phyloP scores from a whole-genome alignment of 2,329 filamentous ascomycete species.

The Akanthomyces dipterigenus region DNA sequence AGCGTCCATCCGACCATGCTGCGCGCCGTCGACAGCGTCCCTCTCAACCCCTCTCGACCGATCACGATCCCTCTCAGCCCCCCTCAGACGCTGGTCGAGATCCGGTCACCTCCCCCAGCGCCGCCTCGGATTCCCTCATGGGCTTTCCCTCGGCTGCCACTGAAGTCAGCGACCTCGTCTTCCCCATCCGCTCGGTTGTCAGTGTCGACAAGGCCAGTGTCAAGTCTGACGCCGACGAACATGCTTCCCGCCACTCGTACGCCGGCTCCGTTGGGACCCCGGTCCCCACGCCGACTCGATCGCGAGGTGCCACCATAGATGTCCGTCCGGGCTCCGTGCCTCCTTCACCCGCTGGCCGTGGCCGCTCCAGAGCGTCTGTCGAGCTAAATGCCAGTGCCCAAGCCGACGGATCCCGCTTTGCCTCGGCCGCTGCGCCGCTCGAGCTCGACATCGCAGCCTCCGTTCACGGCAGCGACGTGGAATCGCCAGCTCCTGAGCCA shows the following conservation, averaged over 20 bases:
- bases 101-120: not conserved
- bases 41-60: not conserved
- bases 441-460: constrained; percentile 26
- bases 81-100: not conserved
- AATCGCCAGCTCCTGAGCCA: constrained; percentile 15
- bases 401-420: constrained; percentile 32
- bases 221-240: constrained; percentile 35
- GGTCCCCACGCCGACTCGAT: constrained; percentile 24
- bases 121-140: constrained; percentile 5
- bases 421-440: constrained; percentile 29
- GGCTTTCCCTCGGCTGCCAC: constrained; percentile 25
- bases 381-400: constrained; percentile 40
- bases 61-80: not conserved
- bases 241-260: constrained; percentile 28
- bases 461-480: constrained; percentile 26
- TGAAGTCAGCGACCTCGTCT: constrained; percentile 56
- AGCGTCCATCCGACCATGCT: not conserved
- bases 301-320: constrained; percentile 21
- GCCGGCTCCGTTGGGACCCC: constrained; percentile 26
- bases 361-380: constrained; percentile 15
- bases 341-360: not conserved
- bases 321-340: constrained; percentile 12
- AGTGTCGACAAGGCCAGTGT: constrained; percentile 54
- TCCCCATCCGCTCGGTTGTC: constrained; percentile 74
- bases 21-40: not conserved